phyloP scores from a whole-genome alignment of 306 rosid genomes.

The Lathyrus aphaca region DNA sequence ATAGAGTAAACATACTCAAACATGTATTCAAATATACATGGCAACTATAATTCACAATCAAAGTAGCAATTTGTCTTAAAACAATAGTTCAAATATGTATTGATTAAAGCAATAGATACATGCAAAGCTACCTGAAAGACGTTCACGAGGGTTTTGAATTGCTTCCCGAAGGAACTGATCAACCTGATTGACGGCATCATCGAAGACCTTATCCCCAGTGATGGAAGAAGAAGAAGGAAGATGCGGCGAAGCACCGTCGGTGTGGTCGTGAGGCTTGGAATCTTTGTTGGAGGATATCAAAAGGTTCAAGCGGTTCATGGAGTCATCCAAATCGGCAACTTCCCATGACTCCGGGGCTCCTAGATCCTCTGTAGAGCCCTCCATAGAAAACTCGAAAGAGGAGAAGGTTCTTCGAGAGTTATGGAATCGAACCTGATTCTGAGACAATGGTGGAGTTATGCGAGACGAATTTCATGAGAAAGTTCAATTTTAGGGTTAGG shows the following conservation, averaged over 20 bases:
- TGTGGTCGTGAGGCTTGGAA: conserved; percentile 37
- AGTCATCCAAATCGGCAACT: conserved; percentile 83
- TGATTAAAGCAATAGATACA: not conserved
- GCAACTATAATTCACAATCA: not conserved
- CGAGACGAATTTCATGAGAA: conserved; percentile 53
- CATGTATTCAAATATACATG: not conserved
- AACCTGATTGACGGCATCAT: conserved; percentile 67
- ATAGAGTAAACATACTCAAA: not conserved
- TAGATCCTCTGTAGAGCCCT: conserved; percentile 87
- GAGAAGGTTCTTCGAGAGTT: conserved; percentile 37
- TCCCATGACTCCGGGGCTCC: conserved; percentile 99
- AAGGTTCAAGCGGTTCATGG: conserved; percentile 78
- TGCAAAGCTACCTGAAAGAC: conserved; percentile 68
- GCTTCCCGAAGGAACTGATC: conserved; percentile 97
- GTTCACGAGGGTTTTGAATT: conserved; percentile 94
- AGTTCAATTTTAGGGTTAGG: conserved; percentile 46
- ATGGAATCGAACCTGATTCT: conserved; percentile 30
- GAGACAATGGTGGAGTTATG: conserved; percentile 38
- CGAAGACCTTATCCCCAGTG: conserved; percentile 49
- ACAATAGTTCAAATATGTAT: not conserved
- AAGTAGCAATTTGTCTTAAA: conserved; percentile 9
- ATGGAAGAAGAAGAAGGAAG: conserved; percentile 38
- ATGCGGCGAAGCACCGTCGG: conserved; percentile 26
- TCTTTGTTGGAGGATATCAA: conserved; percentile 64
- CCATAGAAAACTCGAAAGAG: conserved; percentile 55